Percentiles rank a stretch among this genome's conserved stretches.
These are phyloP conservation scores for Triticum urartu DNA, from an alignment of 176 grass and related monocot species.

Conservation along the genomic window DNA sequence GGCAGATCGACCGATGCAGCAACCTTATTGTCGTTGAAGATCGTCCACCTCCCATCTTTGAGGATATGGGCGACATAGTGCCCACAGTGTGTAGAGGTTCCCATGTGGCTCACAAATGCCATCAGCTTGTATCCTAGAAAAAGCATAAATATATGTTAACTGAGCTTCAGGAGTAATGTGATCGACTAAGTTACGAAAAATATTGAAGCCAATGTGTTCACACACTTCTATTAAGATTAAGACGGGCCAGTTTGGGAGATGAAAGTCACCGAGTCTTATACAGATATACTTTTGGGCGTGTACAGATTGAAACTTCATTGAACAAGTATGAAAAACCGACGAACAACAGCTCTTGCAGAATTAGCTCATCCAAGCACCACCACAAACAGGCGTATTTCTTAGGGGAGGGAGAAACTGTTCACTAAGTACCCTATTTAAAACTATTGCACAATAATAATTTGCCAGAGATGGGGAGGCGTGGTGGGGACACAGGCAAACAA, in stretches of 20 bases:
- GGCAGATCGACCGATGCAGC: constrained; percentile 83
- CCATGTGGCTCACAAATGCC: constrained; percentile 93
- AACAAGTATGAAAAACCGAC: neutral
- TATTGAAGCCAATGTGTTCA: neutral
- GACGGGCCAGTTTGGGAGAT: neutral
- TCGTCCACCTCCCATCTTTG: constrained; percentile 86
- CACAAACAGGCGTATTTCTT: neutral
- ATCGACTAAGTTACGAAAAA: neutral
- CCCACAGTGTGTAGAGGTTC: constrained; percentile 88
- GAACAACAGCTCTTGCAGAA: neutral
- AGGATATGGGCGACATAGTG: constrained; percentile 92
- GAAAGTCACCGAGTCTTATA: neutral
- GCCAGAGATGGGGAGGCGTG: neutral
- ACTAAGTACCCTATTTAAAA: neutral
- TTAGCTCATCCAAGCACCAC: neutral
- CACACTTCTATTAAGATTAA: neutral
- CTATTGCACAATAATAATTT: neutral
- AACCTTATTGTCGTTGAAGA: constrained; percentile 91
- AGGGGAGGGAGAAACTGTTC: neutral
- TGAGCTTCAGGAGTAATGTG: neutral
- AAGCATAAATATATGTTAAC: neutral
- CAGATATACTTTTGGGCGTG: neutral
- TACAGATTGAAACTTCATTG: neutral
- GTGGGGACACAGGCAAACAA: neutral
- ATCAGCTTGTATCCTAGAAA: constrained; percentile 82